Evolutionary conservation across 2,329 filamentous ascomycete species (phyloP).

Genomic region (Dothistroma pini): DNA sequence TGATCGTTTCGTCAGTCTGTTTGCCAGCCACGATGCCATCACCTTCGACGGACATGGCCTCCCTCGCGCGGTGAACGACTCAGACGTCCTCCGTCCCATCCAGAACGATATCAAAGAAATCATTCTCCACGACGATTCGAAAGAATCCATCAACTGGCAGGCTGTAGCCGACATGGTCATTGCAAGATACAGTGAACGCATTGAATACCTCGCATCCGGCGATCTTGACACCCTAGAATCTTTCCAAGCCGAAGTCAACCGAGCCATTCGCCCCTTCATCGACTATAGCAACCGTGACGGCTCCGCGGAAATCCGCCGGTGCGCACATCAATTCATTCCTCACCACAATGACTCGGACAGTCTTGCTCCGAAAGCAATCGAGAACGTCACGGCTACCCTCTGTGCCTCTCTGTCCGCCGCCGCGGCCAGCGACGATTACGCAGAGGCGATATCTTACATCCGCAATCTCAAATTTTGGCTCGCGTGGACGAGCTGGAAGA

Average conservation of each 20-base stretch:
- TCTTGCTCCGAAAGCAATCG: slow-evolving; percentile 32
- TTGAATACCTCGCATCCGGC: slow-evolving; percentile 41
- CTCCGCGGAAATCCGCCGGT: slow-evolving; percentile 44
- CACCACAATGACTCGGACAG: slow-evolving; percentile 17
- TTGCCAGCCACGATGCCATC: slow-evolving; percentile 38
- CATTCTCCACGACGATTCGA: slow-evolving; percentile 34
- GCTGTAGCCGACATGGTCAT: slow-evolving; percentile 63
- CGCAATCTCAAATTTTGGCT: slow-evolving; percentile 48
- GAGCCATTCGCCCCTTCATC: slow-evolving; percentile 39
- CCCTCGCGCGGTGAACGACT: slow-evolving; percentile 41
- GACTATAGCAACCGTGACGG: slow-evolving; percentile 37
- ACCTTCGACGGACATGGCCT: slow-evolving; percentile 33
- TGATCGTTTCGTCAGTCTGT: slow-evolving; percentile 49
- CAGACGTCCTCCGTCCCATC: slow-evolving; percentile 36
- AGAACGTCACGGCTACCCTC: slow-evolving; percentile 31
- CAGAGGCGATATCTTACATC: slow-evolving; percentile 34
- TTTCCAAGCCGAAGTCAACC: slow-evolving; percentile 30
- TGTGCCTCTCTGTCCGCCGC: slow-evolving; percentile 36
- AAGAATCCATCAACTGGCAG: slow-evolving; percentile 59
- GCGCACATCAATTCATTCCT: slow-evolving; percentile 45
- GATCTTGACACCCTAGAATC: slow-evolving; percentile 18
- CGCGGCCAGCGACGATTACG: slow-evolving; percentile 9
- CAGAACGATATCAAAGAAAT: slow-evolving; percentile 46
- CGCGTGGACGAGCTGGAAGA: slow-evolving; percentile 59
- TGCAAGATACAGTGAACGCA: slow-evolving; percentile 55